Evolutionary conservation across 1,139 yeast species (phyloP), one percentile per base, ranked within the genome.

Genomic region (Kluyveromyces sp.): DNA sequence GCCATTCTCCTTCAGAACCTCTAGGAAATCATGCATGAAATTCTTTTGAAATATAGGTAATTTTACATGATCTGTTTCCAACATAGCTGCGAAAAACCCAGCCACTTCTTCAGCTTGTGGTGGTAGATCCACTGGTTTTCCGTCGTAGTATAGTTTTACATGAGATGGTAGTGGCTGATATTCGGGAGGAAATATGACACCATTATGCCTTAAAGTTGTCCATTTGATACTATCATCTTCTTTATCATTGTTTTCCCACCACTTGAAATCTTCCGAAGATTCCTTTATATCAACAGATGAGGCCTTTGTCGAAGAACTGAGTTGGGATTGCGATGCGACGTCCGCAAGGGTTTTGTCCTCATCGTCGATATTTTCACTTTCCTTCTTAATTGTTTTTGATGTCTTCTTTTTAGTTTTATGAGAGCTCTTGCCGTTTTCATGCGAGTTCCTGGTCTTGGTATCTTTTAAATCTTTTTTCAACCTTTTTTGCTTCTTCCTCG

Each of bases 81-180:
- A 53, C 79, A 90, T 76, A 5, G 96, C 96, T 21, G 85, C 97
- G 65, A 74, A 92, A 61, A 89, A 90, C 0, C 97, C 97, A 0
- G 97, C 97, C 34, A 92, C 97, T 65, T 92, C 97, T 66, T 92
- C 98, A 2, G 97, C 97, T 48, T 75, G 86, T 1, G 70, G 67
- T 0, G 96, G 92, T 50, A 90, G 71, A 29, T 69, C 70, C 1
- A 90, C 88, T 0, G 92, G 84, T 53, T 77, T 74, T 1, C 87
- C 88, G 54, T 84, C 83, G 60, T 90, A 90, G 51, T 78, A 74
- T 48, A 92, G 62, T 60, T 84, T 86, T 41, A 89, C 85, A 56
- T 78, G 76, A n/a, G 78, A 70, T 0, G 97, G 97, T 38, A 92
- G 68, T 7, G 94, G 90, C 60, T 83, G 89, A 65, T 92, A 90